Evolutionary conservation across 495 filamentous ascomycete genomes (phyloP), one percentile per base, ranked within the genome.

Genomic region (Penicillium flavigenum): DNA sequence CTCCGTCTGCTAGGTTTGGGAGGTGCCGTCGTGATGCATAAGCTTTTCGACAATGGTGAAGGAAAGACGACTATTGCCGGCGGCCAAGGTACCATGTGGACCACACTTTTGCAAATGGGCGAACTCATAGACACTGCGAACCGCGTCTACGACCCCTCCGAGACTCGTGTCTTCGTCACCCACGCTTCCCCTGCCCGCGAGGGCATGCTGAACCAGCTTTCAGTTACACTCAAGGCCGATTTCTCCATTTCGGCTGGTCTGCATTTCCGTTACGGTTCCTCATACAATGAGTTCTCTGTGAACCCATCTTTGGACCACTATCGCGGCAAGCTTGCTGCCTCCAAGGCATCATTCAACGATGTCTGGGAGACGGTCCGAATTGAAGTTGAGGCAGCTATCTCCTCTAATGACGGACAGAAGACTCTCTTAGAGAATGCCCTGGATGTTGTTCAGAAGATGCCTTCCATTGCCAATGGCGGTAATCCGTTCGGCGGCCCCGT

Each of bases 41-140:
- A 99, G 80, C 84, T 99, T 9, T 99, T 99, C 68, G 95, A 99
- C 70, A 99, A 98, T 64, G 95, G 95, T 29, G 95, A 99, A 66
- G 95, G 95, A 51, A 86, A 92, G 70, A 99, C 95, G 32, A 98
- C 95, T 0, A 98, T 99, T 71, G 94, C 95, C 24, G 95, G 95
- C 65, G 95, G 95, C 24, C 95, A 98, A 71, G 95, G 95, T 41
- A 99, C 95, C 7, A 99, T 99, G 95, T 99, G 95, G 95, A 98
- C 95, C 9, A 99, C 95, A 1, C 76, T 99, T 26, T 72, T 99
- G 58, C 95, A 99, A 74, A 98, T 99, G 90, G 95, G 95, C 47
- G 95, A 99, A 75, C 79, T 99, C 39, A 90, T 99, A 24, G 95
- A 99, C 70, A 99, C 95, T 4, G 94, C 95, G 5, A 96, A 96